Percentiles rank a stretch among this genome's conserved stretches.
Evolutionary conservation across 805 yeast genomes (phyloP).

Genomic region (Zygosaccharomyces kombuchaensis): DNA sequence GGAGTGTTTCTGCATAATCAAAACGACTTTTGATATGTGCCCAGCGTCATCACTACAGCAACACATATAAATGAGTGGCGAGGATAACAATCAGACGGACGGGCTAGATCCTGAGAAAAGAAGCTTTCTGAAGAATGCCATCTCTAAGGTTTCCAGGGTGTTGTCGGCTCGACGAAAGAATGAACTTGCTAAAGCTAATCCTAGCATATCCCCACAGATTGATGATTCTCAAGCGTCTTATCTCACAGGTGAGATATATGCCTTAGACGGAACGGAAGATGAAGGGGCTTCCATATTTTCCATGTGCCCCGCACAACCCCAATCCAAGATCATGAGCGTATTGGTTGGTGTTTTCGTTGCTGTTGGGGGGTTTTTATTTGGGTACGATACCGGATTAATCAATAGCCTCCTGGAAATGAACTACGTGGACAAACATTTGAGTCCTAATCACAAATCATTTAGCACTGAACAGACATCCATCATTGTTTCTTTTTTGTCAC

Average conservation of each 20-base stretch:
- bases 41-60: not conserved
- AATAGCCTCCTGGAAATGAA: conserved; percentile 75
- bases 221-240: conserved; percentile 5
- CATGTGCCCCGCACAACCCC: conserved; percentile 34
- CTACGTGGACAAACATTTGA: conserved; percentile 55
- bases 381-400: conserved; percentile 85
- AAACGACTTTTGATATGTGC: conserved; percentile 3
- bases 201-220: not conserved
- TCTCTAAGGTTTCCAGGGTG: conserved; percentile 10
- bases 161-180: conserved; percentile 14
- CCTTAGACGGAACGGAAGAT: not conserved
- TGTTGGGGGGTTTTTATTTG: conserved; percentile 85
- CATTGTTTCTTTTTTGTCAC: conserved; percentile 70
- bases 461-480: conserved; percentile 62
- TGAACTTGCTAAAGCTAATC: not conserved
- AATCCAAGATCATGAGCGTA: conserved; percentile 60
- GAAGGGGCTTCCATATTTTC: conserved; percentile 25
- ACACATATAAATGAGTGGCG: conserved; percentile 8
- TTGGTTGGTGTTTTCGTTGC: conserved; percentile 79
- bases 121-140: conserved; percentile 13
- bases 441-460: conserved; percentile 45
- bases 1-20: not conserved
- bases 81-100: conserved; percentile 6
- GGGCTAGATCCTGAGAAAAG: conserved; percentile 10
- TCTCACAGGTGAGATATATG: conserved; percentile 7